These are phyloP conservation scores for Tetradesmus lagerheimii DNA, from an alignment of 139 green algal genomes.

Conservation along the genomic window DNA sequence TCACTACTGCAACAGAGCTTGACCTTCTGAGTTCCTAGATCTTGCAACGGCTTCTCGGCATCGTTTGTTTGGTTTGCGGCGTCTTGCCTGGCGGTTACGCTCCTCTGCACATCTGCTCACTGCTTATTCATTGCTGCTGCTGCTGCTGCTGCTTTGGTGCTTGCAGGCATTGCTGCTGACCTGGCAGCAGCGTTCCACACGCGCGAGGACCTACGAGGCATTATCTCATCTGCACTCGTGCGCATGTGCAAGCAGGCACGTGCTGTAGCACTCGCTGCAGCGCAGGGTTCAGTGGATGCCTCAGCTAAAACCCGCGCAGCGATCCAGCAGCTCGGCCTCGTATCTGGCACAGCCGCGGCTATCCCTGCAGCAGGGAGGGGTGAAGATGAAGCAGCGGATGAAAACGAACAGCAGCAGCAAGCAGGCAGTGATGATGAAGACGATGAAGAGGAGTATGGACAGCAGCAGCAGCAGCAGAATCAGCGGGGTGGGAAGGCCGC, in stretches of 20 bases:
- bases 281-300: neutral
- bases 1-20: too few species aligned
- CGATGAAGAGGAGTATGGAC: constrained; percentile 13
- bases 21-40: too few species aligned
- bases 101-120: neutral
- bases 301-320: neutral
- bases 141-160: constrained; percentile 28
- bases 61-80: too few species aligned
- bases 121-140: neutral
- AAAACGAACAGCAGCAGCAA: constrained; percentile 13
- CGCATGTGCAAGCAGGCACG: constrained; percentile 47
- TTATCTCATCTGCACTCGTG: constrained; percentile 73
- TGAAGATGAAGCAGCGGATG: constrained; percentile 8
- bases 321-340: neutral
- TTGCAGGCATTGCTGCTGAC: constrained; percentile 47
- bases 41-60: too few species aligned
- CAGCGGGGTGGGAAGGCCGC: neutral
- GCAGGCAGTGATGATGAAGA: constrained; percentile 51
- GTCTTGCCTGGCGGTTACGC: too few species aligned
- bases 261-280: neutral
- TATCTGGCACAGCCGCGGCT: constrained; percentile 17
- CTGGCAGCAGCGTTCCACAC: constrained; percentile 78
- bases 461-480: constrained; percentile 16
- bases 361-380: neutral
- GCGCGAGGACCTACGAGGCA: constrained; percentile 71